Evolutionary conservation across 345 rosid species (phyloP), one percentile per base, ranked within the genome.

Genomic region (Cardamine occulta): DNA sequence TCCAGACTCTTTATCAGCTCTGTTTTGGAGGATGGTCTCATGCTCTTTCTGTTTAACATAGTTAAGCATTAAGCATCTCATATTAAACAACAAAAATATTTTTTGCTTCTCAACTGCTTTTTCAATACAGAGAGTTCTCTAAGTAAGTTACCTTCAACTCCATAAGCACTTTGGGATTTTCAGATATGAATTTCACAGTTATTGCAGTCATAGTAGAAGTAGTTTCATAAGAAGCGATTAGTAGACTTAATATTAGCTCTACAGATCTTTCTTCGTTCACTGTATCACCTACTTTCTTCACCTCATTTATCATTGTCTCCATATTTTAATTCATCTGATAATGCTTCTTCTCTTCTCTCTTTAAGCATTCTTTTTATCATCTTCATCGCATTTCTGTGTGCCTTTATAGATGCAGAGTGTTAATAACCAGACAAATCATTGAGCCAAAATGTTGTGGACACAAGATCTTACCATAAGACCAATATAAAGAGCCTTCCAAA

Each of bases 31-130:
- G 29, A 80, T 76, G 31, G 69, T 68, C 66, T 83, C 76, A 15
- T 86, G 84, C 53, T 84, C 86, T 56, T 57, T 74, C 89, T 82
- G 78, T 57, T 68, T 32, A 34, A 47, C n/a, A 66, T 48, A 24
- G 37, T 26, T 56, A 65, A 34, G 55, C 26, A 21, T 56, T 45
- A 9, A 74, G 57, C 62, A 56, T 55, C 9, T 44, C 51, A 4
- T 5, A 8, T 8, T 19, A 54, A 26, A 40, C 11, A 31, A 15
- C n/a, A 13, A 8, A 51, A 9, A 34, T 14, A 34, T 23, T 26
- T 17, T 2, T 17, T 40, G 19, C 34, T 61, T 52, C 3, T 53
- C 9, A 73, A 6, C 24, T 29, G 2, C 23, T 40, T 70, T 31
- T 17, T 31, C 12, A 26, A 18, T 63, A 45, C 9, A 35, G 11